Base-by-base conservation (phyloP, 345 rosid species). In the Kandelia obovata region DNA sequence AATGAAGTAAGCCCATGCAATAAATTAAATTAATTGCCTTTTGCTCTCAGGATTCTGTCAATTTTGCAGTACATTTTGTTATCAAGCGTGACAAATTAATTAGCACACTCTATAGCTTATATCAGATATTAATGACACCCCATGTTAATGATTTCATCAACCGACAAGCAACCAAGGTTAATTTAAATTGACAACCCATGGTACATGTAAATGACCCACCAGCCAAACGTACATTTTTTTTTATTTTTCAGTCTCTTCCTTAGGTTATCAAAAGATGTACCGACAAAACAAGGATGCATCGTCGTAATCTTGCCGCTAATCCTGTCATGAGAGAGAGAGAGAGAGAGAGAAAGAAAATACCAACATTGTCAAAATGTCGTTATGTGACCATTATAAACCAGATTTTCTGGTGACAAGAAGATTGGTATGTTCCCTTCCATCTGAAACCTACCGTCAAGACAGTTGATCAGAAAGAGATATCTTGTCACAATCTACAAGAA, bases 231-330 rank as follows among this genome's bases (percentile, higher is more conserved):
- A 55, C 26, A 21, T 5, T 2, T 52, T 2, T 52, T 1, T 17
- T 23, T 23, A 7, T 7, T 53, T 21, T 53, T 53, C 21, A 21
- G 21, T 21, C 21, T 25, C 7, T 20, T 39, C 13, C 4, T 0
- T 2, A 13, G 11, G 21, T 4, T 65, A 31, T 31, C 30, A 32
- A 20, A 53, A 31, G 23, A 63, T 63, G 17, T 20, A 28, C 56
- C 64, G 74, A 71, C 74, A 71, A 39, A 64, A 56, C 58, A 56
- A 17, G 4, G 43, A 55, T 46, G 30, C 34, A 57, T 56, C 63
- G 26, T 46, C 17, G 30, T 47, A 57, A 46, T 64, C 31, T 27
- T 71, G 47, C 74, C 62, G 74, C 67, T 53, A 71, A 62, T 62
- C 64, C 57, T 28, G 68, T 46, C 74, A 6, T 10, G 39, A 26